Base-by-base conservation (phyloP, 225 moss, liverwort and hornwort species). In the Rhytidiadelphus loreus region DNA sequence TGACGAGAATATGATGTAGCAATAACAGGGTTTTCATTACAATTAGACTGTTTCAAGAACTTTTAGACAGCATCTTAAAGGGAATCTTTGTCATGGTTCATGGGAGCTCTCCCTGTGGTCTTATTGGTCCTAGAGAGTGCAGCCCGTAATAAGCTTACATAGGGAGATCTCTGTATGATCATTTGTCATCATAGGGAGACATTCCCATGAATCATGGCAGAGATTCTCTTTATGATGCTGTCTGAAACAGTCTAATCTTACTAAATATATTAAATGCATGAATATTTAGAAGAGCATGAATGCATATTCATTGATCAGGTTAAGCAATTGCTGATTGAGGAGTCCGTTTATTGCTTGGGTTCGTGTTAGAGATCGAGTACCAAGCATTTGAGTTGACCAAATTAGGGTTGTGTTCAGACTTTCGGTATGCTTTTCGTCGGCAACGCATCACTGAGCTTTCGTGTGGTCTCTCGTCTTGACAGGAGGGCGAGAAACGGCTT, bases 401-500 rank as follows among this genome's bases (percentile, higher is more conserved):
- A 56, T 44, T 44, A 60, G 87, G 83, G 63, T 41, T 86, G 4
- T 90, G 28, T 79, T 88, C 35, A n/a, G 17, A 32, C 33, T 74
- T 76, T 63, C 30, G 60, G 24, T 75, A 30, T 60, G 16, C 59
- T 79, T 81, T 56, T 39, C 28, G 25, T 60, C n/a, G 33, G 66
- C 83, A 80, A 72, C 82, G 56, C 81, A 68, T 77, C 29, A 44
- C 85, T 87, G 46, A 90, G 32, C 50, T 44, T 82, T 84, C 84
- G 18, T 85, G 86, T 84, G 65, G 62, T 48, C 26, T 48, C 26
- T 74, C 35, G n/a, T 62, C 56, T 84, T 79, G 75, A 83, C 89
- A 98, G 98, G 93, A 96, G 80, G 98, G 97, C 65, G 92, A 97
- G 61, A 99, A 92, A 79, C 91, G 98, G 53, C 96, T 99, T 39